Percentiles rank a stretch among this genome's conserved stretches.
Evolutionary conservation across 2,329 filamentous ascomycete species (phyloP).

Genomic region (Clarireedia paspali): DNA sequence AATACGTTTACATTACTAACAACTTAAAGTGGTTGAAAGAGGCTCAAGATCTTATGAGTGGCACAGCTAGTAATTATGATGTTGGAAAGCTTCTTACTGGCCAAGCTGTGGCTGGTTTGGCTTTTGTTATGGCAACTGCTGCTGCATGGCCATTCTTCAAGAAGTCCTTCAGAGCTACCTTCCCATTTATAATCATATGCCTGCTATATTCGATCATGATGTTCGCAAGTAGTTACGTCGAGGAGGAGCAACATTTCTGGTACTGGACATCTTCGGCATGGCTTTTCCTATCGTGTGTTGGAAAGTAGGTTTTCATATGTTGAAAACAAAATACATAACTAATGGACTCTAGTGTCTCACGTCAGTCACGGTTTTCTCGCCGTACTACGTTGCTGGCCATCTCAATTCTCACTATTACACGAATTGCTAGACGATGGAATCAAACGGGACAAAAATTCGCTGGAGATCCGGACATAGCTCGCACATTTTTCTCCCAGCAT

Average conservation of each 20-base stretch:
- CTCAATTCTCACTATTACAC: constrained; percentile 51
- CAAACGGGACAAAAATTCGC: constrained; percentile 96
- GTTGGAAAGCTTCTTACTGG: constrained; percentile 51
- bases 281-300: constrained; percentile 48
- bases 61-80: constrained; percentile 88
- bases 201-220: constrained; percentile 75
- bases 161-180: constrained; percentile 26
- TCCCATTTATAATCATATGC: constrained; percentile 44
- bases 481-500: constrained; percentile 56
- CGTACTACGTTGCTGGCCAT: constrained; percentile 26
- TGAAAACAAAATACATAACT: constrained; percentile 1
- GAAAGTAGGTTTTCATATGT: constrained; percentile 26
- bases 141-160: constrained; percentile 36
- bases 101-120: constrained; percentile 32
- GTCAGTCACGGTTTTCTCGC: constrained; percentile 8
- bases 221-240: constrained; percentile 96
- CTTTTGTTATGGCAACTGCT: constrained; percentile 29
- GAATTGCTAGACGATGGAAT: constrained; percentile 77
- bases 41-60: constrained; percentile 69
- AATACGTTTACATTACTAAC: constrained; percentile 12
- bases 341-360: constrained; percentile 17
- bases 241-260: constrained; percentile 99
- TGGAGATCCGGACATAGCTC: constrained; percentile 81
- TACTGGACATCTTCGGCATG: constrained; percentile 79
- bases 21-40: constrained; percentile 33